Base-by-base conservation (phyloP, 177 flowering plant genomes). In the Vitis hybrid region DNA sequence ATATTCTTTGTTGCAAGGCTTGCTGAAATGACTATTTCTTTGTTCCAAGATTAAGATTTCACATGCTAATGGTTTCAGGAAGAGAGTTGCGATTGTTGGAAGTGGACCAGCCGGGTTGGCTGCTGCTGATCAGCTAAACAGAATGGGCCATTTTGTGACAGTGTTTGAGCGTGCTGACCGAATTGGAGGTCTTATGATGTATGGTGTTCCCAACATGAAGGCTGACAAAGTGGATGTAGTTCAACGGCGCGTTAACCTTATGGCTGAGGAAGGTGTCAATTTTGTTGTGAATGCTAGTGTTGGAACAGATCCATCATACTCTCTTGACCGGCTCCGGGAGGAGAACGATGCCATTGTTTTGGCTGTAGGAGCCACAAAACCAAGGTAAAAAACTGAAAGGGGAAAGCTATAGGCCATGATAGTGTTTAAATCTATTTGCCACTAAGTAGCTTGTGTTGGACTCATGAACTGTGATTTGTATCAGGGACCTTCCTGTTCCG, bases 191-290 rank as follows among this genome's bases (percentile, higher is more conserved):
- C 90, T 96, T 60, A 92, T 96, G 99, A 96, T 96, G 99, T 96
- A 96, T 80, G 99, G 99, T 50, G 99, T 96, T 68, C 99, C 99
- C 51, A 96, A 96, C 80, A 96, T 96, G 99, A 96, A 96, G 84
- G 69, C 99, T 51, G 99, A 93, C 79, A 96, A 96, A 78, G 74
- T 88, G 12, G 86, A 92, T 58, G 65, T 96, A 33, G 98, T 96
- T 68, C 97, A 93, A 75, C 79, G 99, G 53, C 86, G 99, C 45
- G 99, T 96, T 45, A 70, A 92, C 74, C 98, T 96, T 39, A 91
- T 96, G 99, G 86, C 86, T 13, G 79, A 83, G 75, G 99, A 96
- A 81, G 99, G 99, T 13, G 79, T 96, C 66, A 82, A 88, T 19
- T 96, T 96, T 76, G 88, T 96, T 14, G 97, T 92, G 15, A 96